Conservation (phyloP, 352 stramenopile species). For the Globisporangium emineosum region DNA sequence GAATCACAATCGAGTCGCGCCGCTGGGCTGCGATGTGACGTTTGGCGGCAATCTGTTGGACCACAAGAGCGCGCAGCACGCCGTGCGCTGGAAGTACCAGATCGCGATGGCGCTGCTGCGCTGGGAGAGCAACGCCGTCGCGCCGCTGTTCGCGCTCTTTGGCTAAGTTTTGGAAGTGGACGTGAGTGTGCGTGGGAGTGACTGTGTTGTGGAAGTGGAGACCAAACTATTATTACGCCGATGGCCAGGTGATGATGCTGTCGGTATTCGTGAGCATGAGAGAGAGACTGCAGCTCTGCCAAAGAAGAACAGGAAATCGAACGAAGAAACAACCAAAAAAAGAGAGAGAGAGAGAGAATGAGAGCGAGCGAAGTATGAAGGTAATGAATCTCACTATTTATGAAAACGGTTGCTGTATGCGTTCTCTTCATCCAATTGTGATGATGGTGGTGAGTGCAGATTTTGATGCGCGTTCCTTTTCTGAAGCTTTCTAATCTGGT, state of each 20-base stretch:
- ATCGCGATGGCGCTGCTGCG: constrained; percentile 73
- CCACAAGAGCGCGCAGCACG: constrained; percentile 52
- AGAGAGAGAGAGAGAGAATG: neutral
- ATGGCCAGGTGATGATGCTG: neutral
- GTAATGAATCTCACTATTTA: constrained; percentile 14
- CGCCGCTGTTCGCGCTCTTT: constrained; percentile 65
- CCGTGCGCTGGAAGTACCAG: constrained; percentile 77
- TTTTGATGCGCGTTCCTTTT: neutral
- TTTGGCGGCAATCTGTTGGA: constrained; percentile 67
- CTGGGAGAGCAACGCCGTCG: constrained; percentile 78
- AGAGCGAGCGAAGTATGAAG: neutral
- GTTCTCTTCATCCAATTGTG: neutral
- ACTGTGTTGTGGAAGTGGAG: neutral
- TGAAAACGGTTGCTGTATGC: neutral
- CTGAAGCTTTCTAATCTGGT: neutral
- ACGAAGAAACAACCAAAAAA: neutral
- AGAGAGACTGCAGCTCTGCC: neutral
- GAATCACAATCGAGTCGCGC: neutral
- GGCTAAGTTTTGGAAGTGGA: constrained; percentile 23
- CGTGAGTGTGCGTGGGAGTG: neutral
- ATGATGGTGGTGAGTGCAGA: neutral
- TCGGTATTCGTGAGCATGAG: neutral
- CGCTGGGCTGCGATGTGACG: constrained; percentile 18
- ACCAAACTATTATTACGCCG: neutral
- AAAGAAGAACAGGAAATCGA: neutral